Percentiles rank a stretch among this genome's conserved stretches.
phyloP scores from a whole-genome alignment of 768 basidiomycete genomes.

The Phallus indusiatus region DNA sequence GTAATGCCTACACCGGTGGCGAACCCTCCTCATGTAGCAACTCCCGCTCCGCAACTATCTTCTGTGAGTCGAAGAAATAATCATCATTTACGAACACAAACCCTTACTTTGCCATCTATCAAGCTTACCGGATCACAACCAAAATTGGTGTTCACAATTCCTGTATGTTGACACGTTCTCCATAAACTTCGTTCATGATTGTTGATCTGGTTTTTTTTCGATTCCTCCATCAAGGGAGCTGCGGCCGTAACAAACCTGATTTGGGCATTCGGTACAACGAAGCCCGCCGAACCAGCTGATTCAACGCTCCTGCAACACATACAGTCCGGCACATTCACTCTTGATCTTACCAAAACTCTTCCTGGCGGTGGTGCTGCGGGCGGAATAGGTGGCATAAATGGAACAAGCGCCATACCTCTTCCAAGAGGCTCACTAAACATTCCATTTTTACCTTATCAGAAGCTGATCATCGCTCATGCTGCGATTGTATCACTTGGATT shows the following conservation, averaged over 20 bases:
- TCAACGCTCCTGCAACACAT: conserved; percentile 41
- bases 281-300: conserved; percentile 36
- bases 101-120: background rate
- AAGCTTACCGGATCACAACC: conserved; percentile 27
- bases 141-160: conserved; percentile 41
- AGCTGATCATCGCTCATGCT: conserved; percentile 45
- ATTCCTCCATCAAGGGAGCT: conserved; percentile 4
- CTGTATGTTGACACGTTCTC: conserved; percentile 24
- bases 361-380: conserved; percentile 12
- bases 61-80: conserved; percentile 24
- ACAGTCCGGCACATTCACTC: conserved; percentile 28
- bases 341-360: conserved; percentile 40
- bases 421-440: background rate
- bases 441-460: conserved; percentile 38
- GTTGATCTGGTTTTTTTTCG: background rate
- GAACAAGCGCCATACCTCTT: conserved; percentile 10
- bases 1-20: conserved; percentile 48
- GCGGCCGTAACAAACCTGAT: conserved; percentile 39
- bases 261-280: conserved; percentile 44
- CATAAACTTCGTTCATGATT: background rate
- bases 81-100: conserved; percentile 20
- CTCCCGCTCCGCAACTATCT: conserved; percentile 26
- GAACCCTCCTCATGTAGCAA: conserved; percentile 44
- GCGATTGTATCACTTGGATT: conserved; percentile 42
- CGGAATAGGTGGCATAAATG: conserved; percentile 1